Conservation (phyloP, 2,329 filamentous ascomycete species). For the Talaromyces sp. region DNA sequence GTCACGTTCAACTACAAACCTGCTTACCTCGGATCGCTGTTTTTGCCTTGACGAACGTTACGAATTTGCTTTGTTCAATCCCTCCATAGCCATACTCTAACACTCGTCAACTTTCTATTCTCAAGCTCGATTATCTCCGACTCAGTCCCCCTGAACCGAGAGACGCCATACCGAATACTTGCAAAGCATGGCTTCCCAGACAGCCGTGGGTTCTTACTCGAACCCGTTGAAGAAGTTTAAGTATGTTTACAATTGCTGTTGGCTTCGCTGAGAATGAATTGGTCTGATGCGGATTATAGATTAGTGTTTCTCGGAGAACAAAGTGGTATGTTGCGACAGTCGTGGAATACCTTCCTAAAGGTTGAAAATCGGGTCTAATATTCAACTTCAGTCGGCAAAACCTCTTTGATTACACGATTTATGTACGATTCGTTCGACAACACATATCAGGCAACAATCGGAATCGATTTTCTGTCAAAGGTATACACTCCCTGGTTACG, state of each 20-base stretch:
- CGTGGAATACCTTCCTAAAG: constrained; percentile 13
- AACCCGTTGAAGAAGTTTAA: constrained; percentile 99
- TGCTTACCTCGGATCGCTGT: neutral
- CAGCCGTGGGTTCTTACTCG: constrained; percentile 81
- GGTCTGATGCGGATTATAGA: constrained; percentile 51
- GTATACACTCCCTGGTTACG: constrained; percentile 48
- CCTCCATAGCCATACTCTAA: neutral
- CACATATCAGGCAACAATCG: constrained; percentile 98
- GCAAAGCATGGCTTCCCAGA: constrained; percentile 68
- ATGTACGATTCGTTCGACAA: constrained; percentile 99
- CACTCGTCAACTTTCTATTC: neutral
- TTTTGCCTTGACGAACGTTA: constrained; percentile 19
- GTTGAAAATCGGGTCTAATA: constrained; percentile 28
- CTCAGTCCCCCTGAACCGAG: constrained; percentile 34
- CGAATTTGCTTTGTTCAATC: constrained; percentile 18
- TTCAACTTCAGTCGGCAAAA: constrained; percentile 79
- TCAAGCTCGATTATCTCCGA: constrained; percentile 8
- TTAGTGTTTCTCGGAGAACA: constrained; percentile 97
- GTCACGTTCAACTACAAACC: neutral
- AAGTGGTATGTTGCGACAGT: constrained; percentile 67
- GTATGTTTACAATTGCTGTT: constrained; percentile 51
- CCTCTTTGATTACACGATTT: constrained; percentile 96
- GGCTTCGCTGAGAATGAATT: constrained; percentile 17
- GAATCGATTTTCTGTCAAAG: constrained; percentile 99
- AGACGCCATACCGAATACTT: constrained; percentile 34